A percentile compares a stretch with the other conserved stretches of the same genome.
phyloP scores from a whole-genome alignment of 192 early-diverging fungal genomes.

The Podila horticola region DNA sequence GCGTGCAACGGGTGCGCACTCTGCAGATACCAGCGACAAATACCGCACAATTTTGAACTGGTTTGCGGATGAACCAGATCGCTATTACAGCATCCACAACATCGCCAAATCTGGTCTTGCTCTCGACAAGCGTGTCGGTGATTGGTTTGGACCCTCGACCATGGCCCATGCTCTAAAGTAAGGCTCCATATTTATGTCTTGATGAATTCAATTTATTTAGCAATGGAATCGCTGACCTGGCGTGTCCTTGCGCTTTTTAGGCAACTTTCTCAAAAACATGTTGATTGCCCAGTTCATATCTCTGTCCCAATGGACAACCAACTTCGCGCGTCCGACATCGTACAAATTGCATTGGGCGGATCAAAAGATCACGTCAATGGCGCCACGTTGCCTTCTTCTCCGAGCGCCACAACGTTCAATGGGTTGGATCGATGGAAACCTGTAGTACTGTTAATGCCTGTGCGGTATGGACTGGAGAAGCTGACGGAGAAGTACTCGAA shows the following conservation, averaged over 20 bases:
- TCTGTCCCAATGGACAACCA: constrained; percentile 40
- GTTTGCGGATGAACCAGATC: constrained; percentile 55
- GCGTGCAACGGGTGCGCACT: constrained; percentile 14
- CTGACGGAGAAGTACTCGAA: constrained; percentile 18
- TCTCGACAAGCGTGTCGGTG: constrained; percentile 55
- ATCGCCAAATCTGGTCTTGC: constrained; percentile 43
- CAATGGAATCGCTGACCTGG: not conserved
- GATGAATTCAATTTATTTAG: not conserved
- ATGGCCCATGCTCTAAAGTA: constrained; percentile 54
- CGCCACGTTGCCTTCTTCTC: not conserved
- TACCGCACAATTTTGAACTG: constrained; percentile 47
- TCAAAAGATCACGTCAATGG: not conserved
- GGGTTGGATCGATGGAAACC: constrained; percentile 42
- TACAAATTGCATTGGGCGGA: constrained; percentile 3
- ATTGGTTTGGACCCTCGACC: constrained; percentile 58
- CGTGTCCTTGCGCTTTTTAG: constrained; percentile 6
- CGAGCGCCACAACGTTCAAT: not conserved
- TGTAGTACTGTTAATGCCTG: constrained; percentile 46
- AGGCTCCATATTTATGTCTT: not conserved
- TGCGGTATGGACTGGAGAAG: constrained; percentile 35
- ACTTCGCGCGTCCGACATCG: constrained; percentile 22
- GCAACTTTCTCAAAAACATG: constrained; percentile 39
- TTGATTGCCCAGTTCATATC: constrained; percentile 41
- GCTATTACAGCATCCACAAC: constrained; percentile 55
- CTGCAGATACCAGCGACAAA: constrained; percentile 9